Evolutionary conservation across 352 stramenopile species (phyloP).

Genomic region (Phytophthora hybrid): DNA sequence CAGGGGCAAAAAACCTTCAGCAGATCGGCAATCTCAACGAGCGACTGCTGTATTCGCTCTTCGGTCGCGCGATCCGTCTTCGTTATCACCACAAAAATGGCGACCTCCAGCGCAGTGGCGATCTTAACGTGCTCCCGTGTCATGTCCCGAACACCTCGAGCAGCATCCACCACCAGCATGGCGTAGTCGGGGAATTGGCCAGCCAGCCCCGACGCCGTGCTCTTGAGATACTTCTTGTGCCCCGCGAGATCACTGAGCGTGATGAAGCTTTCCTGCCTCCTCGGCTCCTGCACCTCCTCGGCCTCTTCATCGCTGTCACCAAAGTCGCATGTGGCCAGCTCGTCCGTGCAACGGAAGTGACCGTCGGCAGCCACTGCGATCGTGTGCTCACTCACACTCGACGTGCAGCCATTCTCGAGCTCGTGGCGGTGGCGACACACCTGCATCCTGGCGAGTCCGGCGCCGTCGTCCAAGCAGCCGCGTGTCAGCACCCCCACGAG

Average conservation of each 20-base stretch:
- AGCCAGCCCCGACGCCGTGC: slow-evolving; percentile 84
- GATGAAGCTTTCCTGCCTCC: slow-evolving; percentile 49
- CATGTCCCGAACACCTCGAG: slow-evolving; percentile 74
- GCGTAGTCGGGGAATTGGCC: slow-evolving; percentile 89
- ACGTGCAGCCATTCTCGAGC: slow-evolving; percentile 90
- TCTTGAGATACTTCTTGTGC: slow-evolving; percentile 92
- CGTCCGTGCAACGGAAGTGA: slow-evolving; percentile 61
- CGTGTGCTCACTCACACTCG: slow-evolving; percentile 90
- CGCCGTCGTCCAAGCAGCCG: slow-evolving; percentile 84
- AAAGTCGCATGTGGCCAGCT: slow-evolving; percentile 58
- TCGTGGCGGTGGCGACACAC: slow-evolving; percentile 92
- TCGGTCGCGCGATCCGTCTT: slow-evolving; percentile 65
- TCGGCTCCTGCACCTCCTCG: slow-evolving; percentile 22
- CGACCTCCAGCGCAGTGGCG: slow-evolving; percentile 71
- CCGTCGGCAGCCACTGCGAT: slow-evolving; percentile 75
- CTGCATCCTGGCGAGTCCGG: slow-evolving; percentile 89
- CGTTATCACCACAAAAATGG: slow-evolving; percentile 85
- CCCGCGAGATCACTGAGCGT: slow-evolving; percentile 83
- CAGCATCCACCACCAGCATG: slow-evolving; percentile 84
- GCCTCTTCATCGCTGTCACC: slow-evolving; percentile 54
- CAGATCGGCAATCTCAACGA: slow-evolving; percentile 57
- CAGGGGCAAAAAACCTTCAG: slow-evolving; percentile 46
- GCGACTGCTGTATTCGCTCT: slow-evolving; percentile 57
- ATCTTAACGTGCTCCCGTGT: slow-evolving; percentile 85
- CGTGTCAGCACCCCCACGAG: slow-evolving; percentile 90